Conservation (phyloP, 129 eudicot species). For the Helichrysum umbraculigerum region DNA sequence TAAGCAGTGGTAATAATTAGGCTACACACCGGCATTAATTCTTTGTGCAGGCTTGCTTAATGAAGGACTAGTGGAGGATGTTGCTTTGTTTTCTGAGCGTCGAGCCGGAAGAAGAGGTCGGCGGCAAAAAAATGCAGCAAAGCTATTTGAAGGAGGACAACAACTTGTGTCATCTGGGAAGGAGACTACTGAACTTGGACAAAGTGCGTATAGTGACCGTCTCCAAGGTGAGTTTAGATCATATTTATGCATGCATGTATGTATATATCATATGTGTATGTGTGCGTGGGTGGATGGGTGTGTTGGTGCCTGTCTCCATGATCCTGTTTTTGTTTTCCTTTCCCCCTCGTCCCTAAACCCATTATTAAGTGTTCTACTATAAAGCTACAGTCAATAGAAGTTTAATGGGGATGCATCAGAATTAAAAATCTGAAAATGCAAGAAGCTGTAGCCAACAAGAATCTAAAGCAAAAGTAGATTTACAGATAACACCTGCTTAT, state of each 20-base stretch:
- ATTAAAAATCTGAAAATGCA: too few species aligned
- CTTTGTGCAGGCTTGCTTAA: constrained; percentile 45
- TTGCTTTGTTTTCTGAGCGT: constrained; percentile 39
- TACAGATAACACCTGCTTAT: not conserved
- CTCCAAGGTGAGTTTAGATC: constrained; percentile 35
- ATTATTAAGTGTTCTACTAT: not conserved
- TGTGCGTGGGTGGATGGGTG: not conserved
- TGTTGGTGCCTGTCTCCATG: not conserved
- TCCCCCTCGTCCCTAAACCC: not conserved
- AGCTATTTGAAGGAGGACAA: constrained; percentile 45
- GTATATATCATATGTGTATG: not conserved
- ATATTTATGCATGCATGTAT: not conserved
- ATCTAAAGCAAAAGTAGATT: not conserved
- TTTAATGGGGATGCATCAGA: not conserved
- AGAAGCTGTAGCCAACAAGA: too few species aligned
- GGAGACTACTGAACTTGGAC: constrained; percentile 51
- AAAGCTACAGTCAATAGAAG: not conserved
- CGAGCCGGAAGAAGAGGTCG: constrained; percentile 66
- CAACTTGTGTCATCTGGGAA: constrained; percentile 48
- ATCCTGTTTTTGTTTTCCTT: not conserved
- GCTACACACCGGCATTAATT: not conserved
- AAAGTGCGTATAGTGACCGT: constrained; percentile 24
- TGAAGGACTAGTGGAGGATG: constrained; percentile 47
- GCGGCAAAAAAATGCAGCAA: constrained; percentile 57
- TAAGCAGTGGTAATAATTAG: constrained; percentile 10